Base-by-base conservation (phyloP, 164 flowering plant genomes). In the Magnolia officinalis region DNA sequence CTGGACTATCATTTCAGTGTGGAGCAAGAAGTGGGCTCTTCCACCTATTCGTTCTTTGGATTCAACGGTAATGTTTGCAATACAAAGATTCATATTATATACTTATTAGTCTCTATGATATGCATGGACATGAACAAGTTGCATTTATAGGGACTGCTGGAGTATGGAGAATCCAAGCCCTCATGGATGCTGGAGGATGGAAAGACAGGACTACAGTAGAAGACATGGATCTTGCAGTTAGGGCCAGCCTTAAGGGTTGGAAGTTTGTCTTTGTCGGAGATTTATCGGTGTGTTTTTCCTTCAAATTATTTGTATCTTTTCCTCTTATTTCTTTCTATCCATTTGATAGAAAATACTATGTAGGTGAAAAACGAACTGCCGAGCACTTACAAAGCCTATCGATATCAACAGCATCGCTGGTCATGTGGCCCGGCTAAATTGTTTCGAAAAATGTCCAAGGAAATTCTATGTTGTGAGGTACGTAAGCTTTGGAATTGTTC, bases 401-500 rank as follows among this genome's bases (percentile, higher is more conserved):
- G 97, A 1, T 90, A 79, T 81, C 97, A 92, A 69, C 97, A 90
- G 73, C 95, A 92, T 65, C 87, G 95, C 1, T 92, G 97, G 95
- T 90, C 97, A 1, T 91, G 97, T 80, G 95, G 95, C n/a, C 97
- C 92, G 0, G 93, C 92, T 14, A 90, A 92, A 83, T 85, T 92
- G 37, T 87, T 91, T 74, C 84, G 82, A 78, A 92, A 92, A 77
- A 91, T 91, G 95, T 70, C 78, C 16, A 85, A 23, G 75, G 97
- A 91, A 75, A 91, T 89, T 64, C 66, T 92, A 24, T 31, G 11
- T 1, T 81, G 84, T 21, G 88, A 88, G 86, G 90, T 72, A 29
- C 78, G 82, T 66, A 52, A 26, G 19, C 51, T 37, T 66, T 26
- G 14, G 14, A 24, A 63, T 21, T 63, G 65, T 4, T 18, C 65